phyloP scores from a whole-genome alignment of 2,329 filamentous ascomycete species.

The Xylaria sp. region DNA sequence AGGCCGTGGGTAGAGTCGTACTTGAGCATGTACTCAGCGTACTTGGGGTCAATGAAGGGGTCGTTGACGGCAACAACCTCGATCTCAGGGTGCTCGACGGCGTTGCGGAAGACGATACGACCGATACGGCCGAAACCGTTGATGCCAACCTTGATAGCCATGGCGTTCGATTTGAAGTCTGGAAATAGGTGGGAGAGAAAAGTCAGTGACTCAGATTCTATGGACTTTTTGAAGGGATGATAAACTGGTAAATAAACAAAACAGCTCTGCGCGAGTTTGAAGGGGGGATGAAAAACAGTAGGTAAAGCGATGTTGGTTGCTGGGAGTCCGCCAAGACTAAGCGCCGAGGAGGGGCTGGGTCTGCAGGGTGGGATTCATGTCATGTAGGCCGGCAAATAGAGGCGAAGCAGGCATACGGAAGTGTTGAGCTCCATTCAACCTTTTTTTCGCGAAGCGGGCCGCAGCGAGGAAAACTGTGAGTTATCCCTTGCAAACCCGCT shows the following conservation, averaged over 20 bases:
- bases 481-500: neutral
- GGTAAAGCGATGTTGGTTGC: neutral
- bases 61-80: slow-evolving; percentile 97
- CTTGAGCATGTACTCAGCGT: slow-evolving; percentile 99
- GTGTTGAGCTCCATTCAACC: slow-evolving; percentile 8
- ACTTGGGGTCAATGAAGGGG: slow-evolving; percentile 96
- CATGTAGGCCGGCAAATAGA: neutral
- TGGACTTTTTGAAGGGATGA: neutral
- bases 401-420: neutral
- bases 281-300: neutral
- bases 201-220: slow-evolving; percentile 13
- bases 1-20: slow-evolving; percentile 95
- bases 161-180: slow-evolving; percentile 30
- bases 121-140: slow-evolving; percentile 99
- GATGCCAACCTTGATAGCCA: slow-evolving; percentile 79
- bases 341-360: slow-evolving; percentile 3
- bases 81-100: slow-evolving; percentile 82
- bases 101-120: slow-evolving; percentile 98
- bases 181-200: slow-evolving; percentile 3
- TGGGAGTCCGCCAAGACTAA: neutral
- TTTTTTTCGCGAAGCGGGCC: neutral
- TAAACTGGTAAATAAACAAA: no score
- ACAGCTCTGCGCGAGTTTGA: no score
- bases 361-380: neutral
- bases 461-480: neutral